phyloP scores from a whole-genome alignment of 805 yeast genomes.

The Yamadazyma tumulicola region DNA sequence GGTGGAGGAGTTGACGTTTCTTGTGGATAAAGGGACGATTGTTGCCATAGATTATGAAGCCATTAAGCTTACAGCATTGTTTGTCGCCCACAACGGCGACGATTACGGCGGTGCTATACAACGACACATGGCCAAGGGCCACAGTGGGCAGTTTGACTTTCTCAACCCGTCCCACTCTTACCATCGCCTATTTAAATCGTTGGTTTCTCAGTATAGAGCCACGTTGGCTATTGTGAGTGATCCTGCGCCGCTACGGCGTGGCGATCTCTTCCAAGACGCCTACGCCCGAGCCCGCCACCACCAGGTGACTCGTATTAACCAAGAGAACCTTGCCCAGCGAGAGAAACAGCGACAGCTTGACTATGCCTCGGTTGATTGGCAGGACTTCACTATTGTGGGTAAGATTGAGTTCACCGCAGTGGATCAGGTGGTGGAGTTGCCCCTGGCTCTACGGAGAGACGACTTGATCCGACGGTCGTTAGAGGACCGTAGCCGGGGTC shows the following conservation, averaged over 20 bases:
- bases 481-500: slow-evolving; percentile 43
- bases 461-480: slow-evolving; percentile 63
- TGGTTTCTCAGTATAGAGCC: slow-evolving; percentile 52
- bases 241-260: slow-evolving; percentile 13
- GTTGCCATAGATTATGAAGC: slow-evolving; percentile 64
- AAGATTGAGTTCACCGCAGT: slow-evolving; percentile 61
- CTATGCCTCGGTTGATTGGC: slow-evolving; percentile 85
- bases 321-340: slow-evolving; percentile 24
- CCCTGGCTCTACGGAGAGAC: slow-evolving; percentile 52
- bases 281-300: slow-evolving; percentile 55
- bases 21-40: slow-evolving; percentile 33
- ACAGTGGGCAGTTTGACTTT: slow-evolving; percentile 65
- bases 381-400: slow-evolving; percentile 69
- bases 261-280: slow-evolving; percentile 43
- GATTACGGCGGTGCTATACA: slow-evolving; percentile 30
- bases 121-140: slow-evolving; percentile 33
- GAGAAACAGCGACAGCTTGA: slow-evolving; percentile 42
- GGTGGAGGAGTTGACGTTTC: slow-evolving; percentile 19
- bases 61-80: slow-evolving; percentile 69
- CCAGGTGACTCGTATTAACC: slow-evolving; percentile 31
- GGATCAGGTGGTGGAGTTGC: slow-evolving; percentile 55
- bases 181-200: slow-evolving; percentile 45
- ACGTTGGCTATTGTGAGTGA: slow-evolving; percentile 17
- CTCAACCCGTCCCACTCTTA: slow-evolving; percentile 58
- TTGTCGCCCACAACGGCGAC: slow-evolving; percentile 58